These are phyloP conservation scores for Bacterosira constricta DNA, from an alignment of 108 stramenopile species.

Conservation along the genomic window DNA sequence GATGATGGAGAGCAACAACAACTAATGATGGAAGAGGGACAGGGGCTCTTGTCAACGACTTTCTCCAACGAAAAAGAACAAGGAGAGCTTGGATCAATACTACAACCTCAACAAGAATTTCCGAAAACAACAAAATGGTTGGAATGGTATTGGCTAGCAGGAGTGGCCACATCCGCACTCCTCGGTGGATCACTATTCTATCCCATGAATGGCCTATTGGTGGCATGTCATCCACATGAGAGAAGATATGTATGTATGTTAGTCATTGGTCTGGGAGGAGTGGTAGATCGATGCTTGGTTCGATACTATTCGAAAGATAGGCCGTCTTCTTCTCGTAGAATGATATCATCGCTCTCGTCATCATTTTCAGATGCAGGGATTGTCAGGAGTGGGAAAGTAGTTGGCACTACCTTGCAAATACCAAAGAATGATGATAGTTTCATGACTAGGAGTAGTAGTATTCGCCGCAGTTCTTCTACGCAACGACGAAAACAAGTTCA, in stretches of 20 bases:
- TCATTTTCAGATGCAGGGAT: slow-evolving; percentile 14
- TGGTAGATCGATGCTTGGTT: slow-evolving; percentile 4
- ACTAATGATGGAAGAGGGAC: slow-evolving; percentile 23
- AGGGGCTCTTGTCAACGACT: not conserved
- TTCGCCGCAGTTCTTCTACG: not conserved
- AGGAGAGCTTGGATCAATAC: not conserved
- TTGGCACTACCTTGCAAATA: too few species aligned
- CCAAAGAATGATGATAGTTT: not conserved
- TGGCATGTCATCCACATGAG: slow-evolving; percentile 3
- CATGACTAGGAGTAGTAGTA: not conserved
- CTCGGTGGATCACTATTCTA: slow-evolving; percentile 28
- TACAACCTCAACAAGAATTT: not conserved
- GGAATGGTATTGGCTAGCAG: slow-evolving; percentile 20
- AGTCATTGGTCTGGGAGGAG: not conserved
- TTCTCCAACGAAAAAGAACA: too few species aligned
- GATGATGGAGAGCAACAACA: too few species aligned
- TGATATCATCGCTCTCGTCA: not conserved
- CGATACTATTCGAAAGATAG: not conserved
- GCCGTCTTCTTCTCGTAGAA: not conserved
- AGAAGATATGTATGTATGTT: slow-evolving; percentile 4
- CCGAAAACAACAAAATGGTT: slow-evolving; percentile 9
- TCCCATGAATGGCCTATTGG: slow-evolving; percentile 7
- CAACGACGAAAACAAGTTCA: slow-evolving; percentile 17
- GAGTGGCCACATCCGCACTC: slow-evolving; percentile 13
- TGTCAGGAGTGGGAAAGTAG: not conserved